phyloP scores from a whole-genome alignment of 2,329 filamentous ascomycete species.

The Venturiaceae sp. region DNA sequence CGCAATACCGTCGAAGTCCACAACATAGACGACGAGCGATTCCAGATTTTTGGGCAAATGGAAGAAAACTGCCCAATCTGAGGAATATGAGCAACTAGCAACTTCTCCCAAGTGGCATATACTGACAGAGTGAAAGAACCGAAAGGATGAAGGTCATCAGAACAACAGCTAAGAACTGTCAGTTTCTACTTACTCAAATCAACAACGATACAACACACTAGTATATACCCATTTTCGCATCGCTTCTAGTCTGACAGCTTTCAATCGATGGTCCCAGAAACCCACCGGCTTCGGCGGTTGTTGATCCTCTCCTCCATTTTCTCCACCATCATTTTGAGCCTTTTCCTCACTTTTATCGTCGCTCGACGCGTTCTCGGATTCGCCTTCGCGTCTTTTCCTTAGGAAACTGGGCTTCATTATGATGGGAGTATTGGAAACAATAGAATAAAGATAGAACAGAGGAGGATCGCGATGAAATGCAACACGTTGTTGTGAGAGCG shows the following conservation, averaged over 20 bases:
- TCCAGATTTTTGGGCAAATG: slow-evolving; percentile 38
- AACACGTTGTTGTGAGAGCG: neutral
- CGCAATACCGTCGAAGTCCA: slow-evolving; percentile 52
- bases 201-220: slow-evolving; percentile 11
- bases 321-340: neutral
- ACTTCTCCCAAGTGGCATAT: neutral
- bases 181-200: neutral
- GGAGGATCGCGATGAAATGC: neutral
- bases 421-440: neutral
- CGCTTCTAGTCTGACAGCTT: slow-evolving; percentile 28
- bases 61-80: slow-evolving; percentile 48
- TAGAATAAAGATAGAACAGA: too few relatives aligned
- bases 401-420: neutral
- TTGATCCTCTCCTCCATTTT: neutral
- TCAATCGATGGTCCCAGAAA: slow-evolving; percentile 33
- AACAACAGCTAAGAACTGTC: slow-evolving; percentile 28
- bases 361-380: neutral
- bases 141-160: slow-evolving; percentile 46
- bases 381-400: neutral
- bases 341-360: neutral
- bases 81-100: neutral
- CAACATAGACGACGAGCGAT: slow-evolving; percentile 45
- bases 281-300: slow-evolving; percentile 27
- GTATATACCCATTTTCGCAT: slow-evolving; percentile 31
- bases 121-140: slow-evolving; percentile 43